phyloP scores from a whole-genome alignment of 2,329 filamentous ascomycete genomes.

The Raffaelea ambrosiae region DNA sequence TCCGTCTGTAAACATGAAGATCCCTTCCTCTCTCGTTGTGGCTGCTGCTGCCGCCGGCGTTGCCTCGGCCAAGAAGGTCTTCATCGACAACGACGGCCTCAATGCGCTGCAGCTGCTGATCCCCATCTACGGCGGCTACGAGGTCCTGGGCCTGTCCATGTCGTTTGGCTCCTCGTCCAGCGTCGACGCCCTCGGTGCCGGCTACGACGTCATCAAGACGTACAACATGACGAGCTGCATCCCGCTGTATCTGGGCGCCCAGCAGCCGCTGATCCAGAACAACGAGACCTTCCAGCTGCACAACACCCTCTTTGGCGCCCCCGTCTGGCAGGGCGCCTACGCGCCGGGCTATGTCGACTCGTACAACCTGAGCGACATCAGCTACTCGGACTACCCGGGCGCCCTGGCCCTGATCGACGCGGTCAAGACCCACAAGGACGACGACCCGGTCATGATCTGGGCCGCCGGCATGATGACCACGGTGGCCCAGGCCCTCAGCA shows the following conservation, averaged over 20 bases:
- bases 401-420: slow-evolving; percentile 4
- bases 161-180: slow-evolving; percentile 5
- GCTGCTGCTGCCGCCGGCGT: neutral
- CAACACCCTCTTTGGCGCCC: slow-evolving; percentile 5
- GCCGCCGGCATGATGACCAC: slow-evolving; percentile 8
- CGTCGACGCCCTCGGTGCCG: slow-evolving; percentile 1
- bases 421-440: slow-evolving; percentile 3
- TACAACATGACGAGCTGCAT: slow-evolving; percentile 6
- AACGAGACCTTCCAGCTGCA: slow-evolving; percentile 8
- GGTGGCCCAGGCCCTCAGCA: slow-evolving; percentile 4
- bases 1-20: no score
- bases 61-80: slow-evolving; percentile 5
- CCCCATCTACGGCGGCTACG: slow-evolving; percentile 5
- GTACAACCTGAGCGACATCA: slow-evolving; percentile 4
- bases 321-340: slow-evolving; percentile 7
- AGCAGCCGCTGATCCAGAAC: slow-evolving; percentile 8
- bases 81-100: slow-evolving; percentile 7
- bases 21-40: neutral
- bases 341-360: slow-evolving; percentile 1
- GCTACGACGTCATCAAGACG: slow-evolving; percentile 1
- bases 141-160: slow-evolving; percentile 6
- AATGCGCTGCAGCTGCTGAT: slow-evolving; percentile 5
- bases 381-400: neutral
- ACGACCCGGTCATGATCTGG: slow-evolving; percentile 9
- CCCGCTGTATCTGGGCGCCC: slow-evolving; percentile 6